Base-by-base conservation (phyloP, 2,329 filamentous ascomycete genomes). In the Aspergillus quadricinctus region DNA sequence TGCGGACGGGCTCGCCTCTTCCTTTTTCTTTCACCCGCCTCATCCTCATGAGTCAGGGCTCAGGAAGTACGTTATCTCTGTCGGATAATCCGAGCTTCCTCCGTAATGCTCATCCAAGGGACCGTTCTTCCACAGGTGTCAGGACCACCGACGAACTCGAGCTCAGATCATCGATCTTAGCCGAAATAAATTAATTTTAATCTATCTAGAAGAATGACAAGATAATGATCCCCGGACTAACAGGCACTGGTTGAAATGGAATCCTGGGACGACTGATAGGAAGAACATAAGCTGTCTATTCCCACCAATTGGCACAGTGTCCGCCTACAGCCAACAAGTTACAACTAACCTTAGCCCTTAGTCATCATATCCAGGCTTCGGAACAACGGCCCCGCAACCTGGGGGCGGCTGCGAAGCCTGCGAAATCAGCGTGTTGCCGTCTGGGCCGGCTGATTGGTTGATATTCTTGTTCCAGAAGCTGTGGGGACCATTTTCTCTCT, bases 371-470 rank as follows among this genome's bases (percentile, higher is more conserved):
- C 60, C 60, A 58, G 58, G 53, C 52, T 60, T 17, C 57, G 60
- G 61, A 62, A 59, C 49, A 51, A 52, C 61, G 57, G 62, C 62
- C 62, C 62, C 62, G 62, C 62, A 64, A 60, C 59, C 59, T 61
- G 60, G 59, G 61, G 56, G 52, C 50, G 54, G 55, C 50, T 59
- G 51, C 55, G 45, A 62, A 55, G 50, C 45, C 57, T 55, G 53
- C 53, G 56, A 54, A 55, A 63, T 63, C 59, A 64, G 57, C 58
- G 58, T 60, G 62, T 55, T 54, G 59, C 48, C 19, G 49, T 41
- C 27, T 14, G 14, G 27, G 19, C 11, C 6, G 14, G 51, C 2
- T 60, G 19, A 64, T 61, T 64, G 62, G 62, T 27, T 23, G 55
- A 35, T 51, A 17, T 25, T 53, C n/a, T 54, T 53, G 57, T 64